Percentiles rank a stretch among this genome's conserved stretches.
Evolutionary conservation across 2,329 filamentous ascomycete genomes (phyloP).

Genomic region (Penicillium sp.): DNA sequence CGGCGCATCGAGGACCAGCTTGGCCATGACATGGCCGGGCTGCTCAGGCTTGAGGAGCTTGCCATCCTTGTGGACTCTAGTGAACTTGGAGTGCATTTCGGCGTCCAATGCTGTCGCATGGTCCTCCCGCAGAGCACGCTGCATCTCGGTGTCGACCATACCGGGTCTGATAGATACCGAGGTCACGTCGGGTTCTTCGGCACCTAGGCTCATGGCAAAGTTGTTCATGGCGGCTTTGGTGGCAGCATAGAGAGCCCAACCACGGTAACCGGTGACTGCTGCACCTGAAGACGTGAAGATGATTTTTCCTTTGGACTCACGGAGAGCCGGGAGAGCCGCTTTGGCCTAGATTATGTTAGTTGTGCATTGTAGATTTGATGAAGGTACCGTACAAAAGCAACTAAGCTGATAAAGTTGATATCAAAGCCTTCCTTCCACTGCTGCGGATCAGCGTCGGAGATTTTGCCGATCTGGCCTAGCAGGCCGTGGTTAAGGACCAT

Average conservation of each 20-base stretch:
- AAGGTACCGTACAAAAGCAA: conserved; percentile 65
- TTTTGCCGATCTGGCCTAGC: conserved; percentile 69
- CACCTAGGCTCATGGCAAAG: conserved; percentile 30
- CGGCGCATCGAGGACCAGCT: conserved; percentile 65
- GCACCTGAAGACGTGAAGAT: conserved; percentile 41
- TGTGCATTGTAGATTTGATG: not conserved
- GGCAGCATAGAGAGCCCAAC: conserved; percentile 40
- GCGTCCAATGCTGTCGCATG: conserved; percentile 63
- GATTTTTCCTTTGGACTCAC: conserved; percentile 37
- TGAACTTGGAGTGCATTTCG: conserved; percentile 64
- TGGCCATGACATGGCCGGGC: conserved; percentile 82
- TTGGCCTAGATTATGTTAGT: conserved; percentile 24
- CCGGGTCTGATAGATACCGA: conserved; percentile 35
- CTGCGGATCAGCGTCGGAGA: conserved; percentile 66
- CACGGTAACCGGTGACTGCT: conserved; percentile 31
- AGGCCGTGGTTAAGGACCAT: conserved; percentile 86
- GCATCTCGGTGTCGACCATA: conserved; percentile 40
- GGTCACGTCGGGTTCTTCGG: conserved; percentile 30
- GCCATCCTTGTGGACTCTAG: conserved; percentile 67
- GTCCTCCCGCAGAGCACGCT: conserved; percentile 68
- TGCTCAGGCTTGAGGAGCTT: conserved; percentile 76
- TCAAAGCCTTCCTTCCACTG: conserved; percentile 78
- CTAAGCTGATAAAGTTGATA: conserved; percentile 80
- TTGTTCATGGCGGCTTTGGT: conserved; percentile 42
- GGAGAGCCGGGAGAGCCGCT: conserved; percentile 34